Base-by-base conservation (phyloP, 2,329 filamentous ascomycete species). In the Scytalidium sp. region DNA sequence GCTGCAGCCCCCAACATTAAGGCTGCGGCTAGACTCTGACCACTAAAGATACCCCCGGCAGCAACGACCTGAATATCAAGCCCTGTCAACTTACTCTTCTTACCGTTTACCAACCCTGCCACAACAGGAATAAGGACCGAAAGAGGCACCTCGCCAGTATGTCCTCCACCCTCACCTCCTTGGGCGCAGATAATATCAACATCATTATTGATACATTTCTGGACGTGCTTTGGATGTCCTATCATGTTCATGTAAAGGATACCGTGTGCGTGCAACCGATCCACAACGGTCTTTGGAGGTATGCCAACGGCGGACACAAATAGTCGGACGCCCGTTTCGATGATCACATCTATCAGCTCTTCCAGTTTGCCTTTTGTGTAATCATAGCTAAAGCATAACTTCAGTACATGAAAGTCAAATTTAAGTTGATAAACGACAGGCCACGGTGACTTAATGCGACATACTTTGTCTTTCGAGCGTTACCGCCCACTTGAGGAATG, bases 221-320 rank as follows among this genome's bases (percentile, higher is more conserved):
- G 80, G 57, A 95, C 92, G 76, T 97, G 92, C 84, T 97, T 97
- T 67, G 92, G 91, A 80, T 97, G 93, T 59, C 92, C 92, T 69
- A 97, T 90, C 93, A 97, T 97, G 86, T 97, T 97, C 92, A 97
- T 97, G 81, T 93, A 95, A 61, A 94, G 80, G 61, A 97, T 82
- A 60, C 91, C 90, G 65, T 83, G 75, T 66, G 82, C 80, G 81
- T 97, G 92, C 43, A 97, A 84, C 67, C 82, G 88, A 59, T 97
- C 90, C 64, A 97, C 90, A 50, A 96, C 85, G 57, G 79, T 75
- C 73, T 88, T 90, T 60, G 93, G 89, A 27, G 92, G 90, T 20
- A 96, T 87, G 64, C 92, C 92, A 68, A 97, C 90, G 63, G 92
- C 92, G 46, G 88, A 96, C 63, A 97, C 93, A 75, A 97, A 97